These are phyloP conservation scores for Didymosphaeria variabile DNA, from an alignment of 2,329 filamentous ascomycete genomes.

Conservation along the genomic window DNA sequence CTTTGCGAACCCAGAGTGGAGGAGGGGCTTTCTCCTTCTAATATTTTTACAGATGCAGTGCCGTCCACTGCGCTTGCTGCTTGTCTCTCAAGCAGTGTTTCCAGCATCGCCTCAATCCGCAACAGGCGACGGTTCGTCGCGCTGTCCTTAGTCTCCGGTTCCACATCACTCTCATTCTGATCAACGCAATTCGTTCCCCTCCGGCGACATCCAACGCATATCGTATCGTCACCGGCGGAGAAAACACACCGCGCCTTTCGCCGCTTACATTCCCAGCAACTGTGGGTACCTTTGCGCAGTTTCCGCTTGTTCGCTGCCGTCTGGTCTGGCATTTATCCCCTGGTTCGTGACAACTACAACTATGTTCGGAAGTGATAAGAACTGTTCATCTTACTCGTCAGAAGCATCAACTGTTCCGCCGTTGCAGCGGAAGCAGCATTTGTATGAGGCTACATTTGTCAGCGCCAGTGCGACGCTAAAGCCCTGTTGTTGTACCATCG, in stretches of 20 bases:
- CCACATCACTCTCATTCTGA: constrained; percentile 16
- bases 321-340: neutral
- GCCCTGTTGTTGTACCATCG: neutral
- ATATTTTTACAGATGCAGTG: neutral
- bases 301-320: constrained; percentile 31
- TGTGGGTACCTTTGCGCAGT: constrained; percentile 51
- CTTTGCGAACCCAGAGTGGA: neutral
- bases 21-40: neutral
- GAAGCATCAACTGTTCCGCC: neutral
- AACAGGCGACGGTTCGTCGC: constrained; percentile 9
- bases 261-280: constrained; percentile 50
- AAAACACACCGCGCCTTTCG: constrained; percentile 38
- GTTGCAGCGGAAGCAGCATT: neutral
- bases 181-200: constrained; percentile 21
- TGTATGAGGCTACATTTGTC: neutral
- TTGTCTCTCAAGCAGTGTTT: constrained; percentile 6
- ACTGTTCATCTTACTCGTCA: neutral
- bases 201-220: constrained; percentile 21
- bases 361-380: neutral
- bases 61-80: neutral
- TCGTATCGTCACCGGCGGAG: constrained; percentile 7
- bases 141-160: neutral
- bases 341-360: neutral
- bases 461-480: constrained; percentile 1
- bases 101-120: constrained; percentile 16